These are phyloP conservation scores for Pestalotiopsis fici DNA, from an alignment of 2,329 filamentous ascomycete genomes.

Conservation along the genomic window DNA sequence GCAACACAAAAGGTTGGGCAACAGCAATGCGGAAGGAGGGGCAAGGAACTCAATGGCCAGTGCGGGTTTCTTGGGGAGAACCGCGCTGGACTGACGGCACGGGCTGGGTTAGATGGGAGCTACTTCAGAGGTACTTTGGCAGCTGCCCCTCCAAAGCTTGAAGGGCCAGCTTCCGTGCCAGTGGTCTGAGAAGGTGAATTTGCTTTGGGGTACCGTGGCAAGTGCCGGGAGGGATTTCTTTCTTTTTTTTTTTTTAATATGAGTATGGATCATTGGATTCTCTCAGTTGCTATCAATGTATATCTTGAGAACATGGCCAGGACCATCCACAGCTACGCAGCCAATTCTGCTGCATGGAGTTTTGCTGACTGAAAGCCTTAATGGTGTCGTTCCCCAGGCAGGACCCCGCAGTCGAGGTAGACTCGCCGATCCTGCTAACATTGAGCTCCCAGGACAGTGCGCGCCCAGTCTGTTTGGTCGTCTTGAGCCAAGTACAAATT, in stretches of 20 bases:
- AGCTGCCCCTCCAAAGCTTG: constrained; percentile 1
- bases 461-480: constrained; percentile 8
- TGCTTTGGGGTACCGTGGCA: neutral
- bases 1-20: constrained; percentile 8
- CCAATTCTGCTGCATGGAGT: neutral
- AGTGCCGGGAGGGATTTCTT: neutral
- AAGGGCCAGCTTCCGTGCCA: neutral
- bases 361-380: neutral
- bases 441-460: constrained; percentile 20
- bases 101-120: neutral
- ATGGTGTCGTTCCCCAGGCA: neutral
- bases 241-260: neutral
- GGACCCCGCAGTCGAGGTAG: constrained; percentile 5
- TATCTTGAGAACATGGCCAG: neutral
- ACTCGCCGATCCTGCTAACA: constrained; percentile 1
- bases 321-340: neutral
- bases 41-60: neutral
- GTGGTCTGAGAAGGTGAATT: neutral
- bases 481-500: constrained; percentile 5
- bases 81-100: neutral
- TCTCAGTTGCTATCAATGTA: neutral
- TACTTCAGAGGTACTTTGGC: constrained; percentile 7
- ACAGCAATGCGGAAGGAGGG: constrained; percentile 7
- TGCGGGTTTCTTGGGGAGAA: neutral
- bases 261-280: neutral